phyloP scores from a whole-genome alignment of 1,139 yeast genomes.

The Candida freyschussii region DNA sequence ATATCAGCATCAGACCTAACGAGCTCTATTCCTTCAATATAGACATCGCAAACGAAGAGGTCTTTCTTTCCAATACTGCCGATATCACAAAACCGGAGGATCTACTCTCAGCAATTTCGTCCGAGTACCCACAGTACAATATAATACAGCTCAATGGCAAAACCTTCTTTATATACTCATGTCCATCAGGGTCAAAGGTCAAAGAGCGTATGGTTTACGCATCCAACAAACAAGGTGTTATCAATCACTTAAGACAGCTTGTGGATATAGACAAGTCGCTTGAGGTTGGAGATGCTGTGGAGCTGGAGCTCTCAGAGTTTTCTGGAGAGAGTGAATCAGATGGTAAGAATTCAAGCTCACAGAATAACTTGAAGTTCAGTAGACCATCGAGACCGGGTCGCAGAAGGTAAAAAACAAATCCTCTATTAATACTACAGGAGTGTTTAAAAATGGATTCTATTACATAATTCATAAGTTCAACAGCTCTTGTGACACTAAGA shows the following conservation, averaged over 20 bases:
- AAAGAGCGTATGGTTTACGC: slow-evolving; percentile 93
- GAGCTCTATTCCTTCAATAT: slow-evolving; percentile 33
- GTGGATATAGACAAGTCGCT: slow-evolving; percentile 38
- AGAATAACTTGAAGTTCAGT: slow-evolving; percentile 16
- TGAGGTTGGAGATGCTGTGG: slow-evolving; percentile 68
- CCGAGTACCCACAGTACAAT: slow-evolving; percentile 52
- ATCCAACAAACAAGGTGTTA: slow-evolving; percentile 66
- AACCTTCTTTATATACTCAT: slow-evolving; percentile 63
- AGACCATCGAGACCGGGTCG: slow-evolving; percentile 29
- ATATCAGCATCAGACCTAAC: slow-evolving; percentile 15
- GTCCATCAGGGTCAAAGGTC: slow-evolving; percentile 88
- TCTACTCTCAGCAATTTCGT: slow-evolving; percentile 30
- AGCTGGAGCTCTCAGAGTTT: slow-evolving; percentile 42
- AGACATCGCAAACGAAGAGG: slow-evolving; percentile 34
- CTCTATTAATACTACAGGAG: background rate
- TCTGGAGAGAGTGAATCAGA: slow-evolving; percentile 5
- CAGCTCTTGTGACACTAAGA: slow-evolving; percentile 11
- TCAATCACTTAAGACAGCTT: slow-evolving; percentile 42
- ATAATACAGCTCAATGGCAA: slow-evolving; percentile 39
- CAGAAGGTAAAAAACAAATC: slow-evolving; percentile 19
- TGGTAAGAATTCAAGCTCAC: slow-evolving; percentile 2
- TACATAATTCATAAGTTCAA: slow-evolving; percentile 7
- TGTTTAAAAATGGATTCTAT: background rate
- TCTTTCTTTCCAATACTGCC: slow-evolving; percentile 26
- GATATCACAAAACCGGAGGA: slow-evolving; percentile 24